phyloP scores from a whole-genome alignment of 306 rosid species.

The Geum urbanum region DNA sequence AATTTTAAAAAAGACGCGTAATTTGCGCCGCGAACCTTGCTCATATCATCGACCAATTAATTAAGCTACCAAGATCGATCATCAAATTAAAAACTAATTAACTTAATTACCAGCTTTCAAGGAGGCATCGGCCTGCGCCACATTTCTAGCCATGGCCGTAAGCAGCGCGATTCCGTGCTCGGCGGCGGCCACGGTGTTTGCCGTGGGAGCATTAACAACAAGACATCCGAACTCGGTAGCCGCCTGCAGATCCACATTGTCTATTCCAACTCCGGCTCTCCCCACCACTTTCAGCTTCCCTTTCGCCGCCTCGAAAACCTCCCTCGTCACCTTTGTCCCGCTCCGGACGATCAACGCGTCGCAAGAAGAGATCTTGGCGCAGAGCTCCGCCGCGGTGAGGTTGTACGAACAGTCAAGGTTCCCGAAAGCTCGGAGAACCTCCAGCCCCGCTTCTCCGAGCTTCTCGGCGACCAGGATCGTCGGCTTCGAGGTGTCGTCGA shows the following conservation, averaged over 20 bases:
- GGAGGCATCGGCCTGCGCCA: slow-evolving; percentile 86
- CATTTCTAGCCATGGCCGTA: slow-evolving; percentile 79
- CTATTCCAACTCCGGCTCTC: slow-evolving; percentile 92
- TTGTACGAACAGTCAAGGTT: slow-evolving; percentile 60
- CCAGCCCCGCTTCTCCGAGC: slow-evolving; percentile 73
- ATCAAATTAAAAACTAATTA: background rate
- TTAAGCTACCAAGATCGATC: background rate
- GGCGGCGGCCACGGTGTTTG: slow-evolving; percentile 85
- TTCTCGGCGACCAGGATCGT: slow-evolving; percentile 77
- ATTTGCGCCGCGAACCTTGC: background rate
- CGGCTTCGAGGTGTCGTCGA: slow-evolving; percentile 21
- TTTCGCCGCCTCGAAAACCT: slow-evolving; percentile 61
- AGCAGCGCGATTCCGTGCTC: slow-evolving; percentile 88
- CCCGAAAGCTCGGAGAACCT: slow-evolving; percentile 50
- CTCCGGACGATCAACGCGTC: slow-evolving; percentile 86
- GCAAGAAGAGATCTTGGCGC: slow-evolving; percentile 59
- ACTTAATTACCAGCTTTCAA: slow-evolving; percentile 61
- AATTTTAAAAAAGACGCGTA: background rate
- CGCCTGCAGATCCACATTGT: slow-evolving; percentile 89
- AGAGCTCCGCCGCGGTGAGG: slow-evolving; percentile 52
- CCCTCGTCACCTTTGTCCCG: slow-evolving; percentile 67
- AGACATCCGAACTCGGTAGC: slow-evolving; percentile 88
- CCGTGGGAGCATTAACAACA: slow-evolving; percentile 84
- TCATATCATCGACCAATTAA: background rate
- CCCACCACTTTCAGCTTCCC: slow-evolving; percentile 88